Evolutionary conservation across 2,329 filamentous ascomycete species (phyloP).

Genomic region (Cyclaneusma minus): DNA sequence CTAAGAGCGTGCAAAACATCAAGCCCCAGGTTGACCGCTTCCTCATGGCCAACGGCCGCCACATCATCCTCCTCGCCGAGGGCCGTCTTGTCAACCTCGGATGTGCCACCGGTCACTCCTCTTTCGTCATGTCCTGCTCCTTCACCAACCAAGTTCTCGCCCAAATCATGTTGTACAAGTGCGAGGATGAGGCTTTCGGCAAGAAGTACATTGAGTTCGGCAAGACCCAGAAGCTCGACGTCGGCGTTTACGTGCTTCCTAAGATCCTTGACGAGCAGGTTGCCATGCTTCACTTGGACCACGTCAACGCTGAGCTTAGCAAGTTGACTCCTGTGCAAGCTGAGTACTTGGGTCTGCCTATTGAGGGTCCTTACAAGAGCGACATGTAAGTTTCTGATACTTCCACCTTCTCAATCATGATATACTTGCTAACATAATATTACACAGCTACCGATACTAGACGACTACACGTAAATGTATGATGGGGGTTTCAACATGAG

Average conservation of each 20-base stretch:
- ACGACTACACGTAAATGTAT: constrained; percentile 6
- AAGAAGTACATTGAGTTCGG: constrained; percentile 95
- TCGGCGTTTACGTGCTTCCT: constrained; percentile 91
- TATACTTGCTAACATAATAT: not conserved
- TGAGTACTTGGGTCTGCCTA: constrained; percentile 79
- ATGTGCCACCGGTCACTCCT: constrained; percentile 97
- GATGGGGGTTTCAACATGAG: constrained; percentile 19
- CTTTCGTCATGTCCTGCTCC: constrained; percentile 99
- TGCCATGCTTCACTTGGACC: constrained; percentile 78
- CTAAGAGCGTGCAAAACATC: constrained; percentile 89
- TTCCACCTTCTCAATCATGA: constrained; percentile 7
- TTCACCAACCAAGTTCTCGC: constrained; percentile 99
- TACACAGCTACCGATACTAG: constrained; percentile 19
- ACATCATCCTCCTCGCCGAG: constrained; percentile 98
- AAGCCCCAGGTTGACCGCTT: constrained; percentile 99
- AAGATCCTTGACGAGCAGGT: constrained; percentile 99
- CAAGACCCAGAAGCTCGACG: constrained; percentile 75
- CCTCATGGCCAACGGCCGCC: constrained; percentile 80
- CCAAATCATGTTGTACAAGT: constrained; percentile 97
- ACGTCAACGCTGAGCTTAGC: constrained; percentile 90
- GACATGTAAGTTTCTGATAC: constrained; percentile 52
- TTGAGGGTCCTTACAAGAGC: constrained; percentile 89
- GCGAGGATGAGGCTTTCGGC: constrained; percentile 69
- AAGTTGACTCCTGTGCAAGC: constrained; percentile 74
- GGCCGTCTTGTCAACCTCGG: constrained; percentile 98